Evolutionary conservation across 495 filamentous ascomycete species (phyloP).

Genomic region (Opeltia flavorubescens): DNA sequence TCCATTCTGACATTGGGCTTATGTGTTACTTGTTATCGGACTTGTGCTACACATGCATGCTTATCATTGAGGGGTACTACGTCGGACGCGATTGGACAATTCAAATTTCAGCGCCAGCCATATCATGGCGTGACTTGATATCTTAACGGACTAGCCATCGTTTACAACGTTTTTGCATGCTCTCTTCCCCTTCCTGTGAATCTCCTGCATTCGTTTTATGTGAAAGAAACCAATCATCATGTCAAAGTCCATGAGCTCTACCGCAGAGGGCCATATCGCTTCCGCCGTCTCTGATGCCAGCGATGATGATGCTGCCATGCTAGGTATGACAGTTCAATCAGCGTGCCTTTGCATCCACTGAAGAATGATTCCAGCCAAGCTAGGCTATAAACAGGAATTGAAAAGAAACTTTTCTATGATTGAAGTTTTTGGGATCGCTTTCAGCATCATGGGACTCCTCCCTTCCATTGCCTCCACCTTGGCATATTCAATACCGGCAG

Average conservation of each 20-base stretch:
- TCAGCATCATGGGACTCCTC: conserved; percentile 61
- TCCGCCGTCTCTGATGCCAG: conserved; percentile 13
- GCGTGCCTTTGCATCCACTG: neutral
- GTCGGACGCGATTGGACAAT: no score
- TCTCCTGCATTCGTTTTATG: no score
- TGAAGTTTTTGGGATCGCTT: conserved; percentile 58
- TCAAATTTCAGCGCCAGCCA: no score
- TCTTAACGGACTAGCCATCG: no score
- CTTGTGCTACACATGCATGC: no score
- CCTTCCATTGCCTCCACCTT: conserved; percentile 55
- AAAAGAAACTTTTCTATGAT: conserved; percentile 50
- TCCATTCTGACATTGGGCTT: no score
- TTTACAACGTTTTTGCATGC: no score
- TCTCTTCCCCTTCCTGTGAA: no score
- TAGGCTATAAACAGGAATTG: conserved; percentile 61
- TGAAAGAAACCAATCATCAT: no score
- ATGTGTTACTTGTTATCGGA: no score
- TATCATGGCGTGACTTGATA: no score
- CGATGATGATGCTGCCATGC: conserved; percentile 22
- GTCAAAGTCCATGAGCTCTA: neutral
- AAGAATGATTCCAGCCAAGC: conserved; percentile 23
- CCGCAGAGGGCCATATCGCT: neutral
- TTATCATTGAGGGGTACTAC: no score
- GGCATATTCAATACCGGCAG: conserved; percentile 50
- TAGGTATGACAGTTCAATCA: conserved; percentile 11